Evolutionary conservation across 192 early-diverging fungal genomes (phyloP).

Genomic region (Jimgerdemannia lactiflua): DNA sequence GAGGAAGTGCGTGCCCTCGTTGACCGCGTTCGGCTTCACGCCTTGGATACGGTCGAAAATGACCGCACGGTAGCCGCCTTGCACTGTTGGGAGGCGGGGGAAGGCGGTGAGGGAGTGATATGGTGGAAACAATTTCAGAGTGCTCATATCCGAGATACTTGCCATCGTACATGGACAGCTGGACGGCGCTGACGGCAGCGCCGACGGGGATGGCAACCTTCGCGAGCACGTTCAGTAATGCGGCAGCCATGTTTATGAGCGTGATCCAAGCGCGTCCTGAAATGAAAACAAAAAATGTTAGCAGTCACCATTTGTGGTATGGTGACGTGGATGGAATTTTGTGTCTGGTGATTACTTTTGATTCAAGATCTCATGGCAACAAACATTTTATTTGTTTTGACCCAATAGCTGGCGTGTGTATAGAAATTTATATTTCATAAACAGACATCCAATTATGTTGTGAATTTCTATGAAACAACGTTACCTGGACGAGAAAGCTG

Average conservation of each 20-base stretch:
- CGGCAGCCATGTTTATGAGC: conserved; percentile 33
- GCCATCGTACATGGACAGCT: conserved; percentile 95
- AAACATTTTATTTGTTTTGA: no score
- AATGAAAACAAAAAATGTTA: no score
- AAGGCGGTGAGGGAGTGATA: background rate
- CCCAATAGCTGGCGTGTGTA: no score
- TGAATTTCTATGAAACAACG: no score
- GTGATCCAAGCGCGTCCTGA: background rate
- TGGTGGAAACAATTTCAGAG: background rate
- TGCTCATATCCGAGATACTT: conserved; percentile 17
- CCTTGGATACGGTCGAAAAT: conserved; percentile 96
- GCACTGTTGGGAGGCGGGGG: conserved; percentile 54
- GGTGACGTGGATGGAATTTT: no score
- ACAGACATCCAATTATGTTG: no score
- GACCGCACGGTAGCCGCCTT: conserved; percentile 94
- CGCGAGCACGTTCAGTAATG: conserved; percentile 65
- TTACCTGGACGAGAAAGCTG: no score
- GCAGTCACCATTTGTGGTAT: no score
- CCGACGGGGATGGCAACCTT: conserved; percentile 79
- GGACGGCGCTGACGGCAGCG: conserved; percentile 61
- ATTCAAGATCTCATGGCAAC: no score
- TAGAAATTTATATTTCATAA: no score
- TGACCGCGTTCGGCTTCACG: conserved; percentile 71
- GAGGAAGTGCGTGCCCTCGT: conserved; percentile 97
- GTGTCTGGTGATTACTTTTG: no score